Evolutionary conservation across 1,139 yeast species (phyloP), one percentile per base, ranked within the genome.

Genomic region (Yamadazyma sp.): DNA sequence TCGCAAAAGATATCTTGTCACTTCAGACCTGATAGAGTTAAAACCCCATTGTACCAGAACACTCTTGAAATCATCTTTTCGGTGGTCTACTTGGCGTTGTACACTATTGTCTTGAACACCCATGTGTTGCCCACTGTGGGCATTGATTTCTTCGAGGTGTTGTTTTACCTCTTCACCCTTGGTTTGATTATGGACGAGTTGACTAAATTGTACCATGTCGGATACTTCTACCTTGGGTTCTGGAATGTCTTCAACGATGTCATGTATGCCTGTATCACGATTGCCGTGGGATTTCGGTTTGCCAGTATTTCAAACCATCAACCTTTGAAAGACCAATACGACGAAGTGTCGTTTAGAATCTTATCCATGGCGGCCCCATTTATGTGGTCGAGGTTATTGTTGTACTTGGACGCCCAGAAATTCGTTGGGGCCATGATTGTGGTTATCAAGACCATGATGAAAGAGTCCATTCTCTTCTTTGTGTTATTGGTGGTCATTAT

Each of bases 391-490:
- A 72, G 96, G 42, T 64, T 88, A 42, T 66, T 88, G 41, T 69
- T 88, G 33, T 87, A 73, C 60, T 73, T 87, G 54, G 96, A 88
- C 58, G 84, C 92, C 3, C 81, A 83, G 49, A 76, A 79, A 52
- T 87, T 88, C 59, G 88, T 87, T 39, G 96, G 96, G 31, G 89
- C 91, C 3, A 84, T 87, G 88, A 76, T 88, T 49, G 92, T 88
- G 30, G 92, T 88, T 3, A 68, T 87, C 42, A 86, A 86, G 53
- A 83, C 84, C 44, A 84, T 88, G 87, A 83, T 88, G 87, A 81
- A 83, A 52, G 96, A 88, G 59, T 83, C 92, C 1, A 61, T 87
- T 20, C 73, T 87, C 30, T 88, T 88, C 64, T 88, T 88, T 58
- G 85, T 87, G 33, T 65, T 88, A 48, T 68, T 87, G 43, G 66